Base-by-base conservation (phyloP, 306 rosid species). In the Luffa aegyptiaca region DNA sequence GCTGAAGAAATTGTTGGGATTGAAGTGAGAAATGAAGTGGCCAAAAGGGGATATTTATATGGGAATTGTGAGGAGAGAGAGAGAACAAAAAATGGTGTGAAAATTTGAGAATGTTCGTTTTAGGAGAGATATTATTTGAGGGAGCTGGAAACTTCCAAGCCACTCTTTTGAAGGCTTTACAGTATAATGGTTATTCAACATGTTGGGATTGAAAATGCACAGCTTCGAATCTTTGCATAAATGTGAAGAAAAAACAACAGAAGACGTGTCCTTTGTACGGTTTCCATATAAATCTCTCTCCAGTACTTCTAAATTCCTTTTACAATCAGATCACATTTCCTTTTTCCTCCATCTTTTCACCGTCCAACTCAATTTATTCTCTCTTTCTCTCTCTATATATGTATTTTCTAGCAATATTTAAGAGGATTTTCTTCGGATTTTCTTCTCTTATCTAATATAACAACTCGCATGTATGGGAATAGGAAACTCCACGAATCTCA, bases 201-300 rank as follows among this genome's bases (percentile, higher is more conserved):
- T 11, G 56, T 41, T 73, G 56, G 12, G 72, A 78, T 45, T 48
- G 66, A 66, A 75, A 80, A 83, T 78, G 49, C 35, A 69, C 85
- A 76, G 46, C 83, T 31, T 63, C 84, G 95, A 86, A 85, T 89
- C 87, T 85, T 81, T 82, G 84, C 87, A 84, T 88, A 90, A 20
- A 26, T 86, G 81, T 83, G 76, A 85, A 73, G 6, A 26, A 79
- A 86, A 45, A 48, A 13, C 41, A 18, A 71, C 10, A 84, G 17
- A 79, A 76, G 83, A 77, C 81, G 83, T 79, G 90, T 86, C 91
- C 87, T 87, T 85, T 42, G 93, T 85, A 90, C 92, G 96, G 88
- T 80, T 85, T 85, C 76, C 76, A 31, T 73, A 41, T 56, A 17
- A 80, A 13, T 26, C 31, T 26, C 64, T 49, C 75, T 78, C 18